A percentile compares a stretch with the other conserved stretches of the same genome.
phyloP scores from a whole-genome alignment of 179 eudicot species.

The Silene vulgaris region DNA sequence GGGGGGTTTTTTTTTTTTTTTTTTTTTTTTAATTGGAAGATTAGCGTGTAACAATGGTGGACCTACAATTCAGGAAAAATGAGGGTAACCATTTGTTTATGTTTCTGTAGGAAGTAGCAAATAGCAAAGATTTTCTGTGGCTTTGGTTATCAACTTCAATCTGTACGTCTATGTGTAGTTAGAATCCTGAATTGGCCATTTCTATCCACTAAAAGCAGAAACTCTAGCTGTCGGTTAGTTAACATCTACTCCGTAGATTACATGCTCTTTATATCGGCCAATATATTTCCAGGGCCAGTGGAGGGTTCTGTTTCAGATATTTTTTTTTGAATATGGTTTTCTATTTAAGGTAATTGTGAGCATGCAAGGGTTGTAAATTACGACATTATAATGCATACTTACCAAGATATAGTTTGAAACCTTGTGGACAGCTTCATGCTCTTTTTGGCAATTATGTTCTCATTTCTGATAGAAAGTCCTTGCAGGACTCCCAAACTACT shows the following conservation, averaged over 20 bases:
- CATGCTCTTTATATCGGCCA: not conserved
- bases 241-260: not conserved
- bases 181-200: not conserved
- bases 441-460: not conserved
- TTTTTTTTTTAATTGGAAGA: too few species aligned
- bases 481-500: slow-evolving; percentile 53
- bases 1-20: too few species aligned
- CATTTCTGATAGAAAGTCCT: not conserved
- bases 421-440: not conserved
- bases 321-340: not conserved
- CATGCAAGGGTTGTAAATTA: not conserved
- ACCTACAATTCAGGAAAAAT: too few species aligned
- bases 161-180: not conserved
- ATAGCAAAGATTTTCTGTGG: not conserved
- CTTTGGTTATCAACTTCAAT: not conserved
- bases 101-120: too few species aligned
- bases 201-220: not conserved
- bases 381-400: not conserved
- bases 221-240: not conserved
- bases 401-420: not conserved
- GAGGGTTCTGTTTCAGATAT: not conserved
- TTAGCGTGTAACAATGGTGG: too few species aligned
- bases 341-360: not conserved
- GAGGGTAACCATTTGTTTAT: too few species aligned
- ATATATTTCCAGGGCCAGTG: not conserved